These are phyloP conservation scores for Tuber melanosporum DNA, from an alignment of 495 filamentous ascomycete genomes.

Conservation along the genomic window DNA sequence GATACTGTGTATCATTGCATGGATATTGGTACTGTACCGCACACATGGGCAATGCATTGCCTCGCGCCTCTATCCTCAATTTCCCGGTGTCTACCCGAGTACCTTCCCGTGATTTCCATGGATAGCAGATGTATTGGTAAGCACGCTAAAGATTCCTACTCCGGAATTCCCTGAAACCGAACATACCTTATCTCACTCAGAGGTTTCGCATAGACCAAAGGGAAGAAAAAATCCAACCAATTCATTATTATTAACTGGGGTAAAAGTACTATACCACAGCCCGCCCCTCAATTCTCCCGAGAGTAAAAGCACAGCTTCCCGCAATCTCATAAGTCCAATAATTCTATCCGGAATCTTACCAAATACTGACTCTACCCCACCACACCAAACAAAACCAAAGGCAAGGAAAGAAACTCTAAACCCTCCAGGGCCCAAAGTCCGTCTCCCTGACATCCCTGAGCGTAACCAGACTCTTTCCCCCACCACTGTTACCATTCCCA, in stretches of 20 bases:
- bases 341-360: not conserved
- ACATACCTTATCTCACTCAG: not conserved
- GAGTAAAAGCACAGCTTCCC: not conserved
- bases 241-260: not conserved
- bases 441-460: conserved; percentile 38
- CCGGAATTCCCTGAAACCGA: too few relatives aligned
- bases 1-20: too few relatives aligned
- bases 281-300: not conserved
- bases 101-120: too few relatives aligned
- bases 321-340: not conserved
- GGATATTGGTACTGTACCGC: too few relatives aligned
- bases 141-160: too few relatives aligned
- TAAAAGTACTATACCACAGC: not conserved
- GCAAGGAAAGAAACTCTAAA: conserved; percentile 9
- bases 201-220: not conserved
- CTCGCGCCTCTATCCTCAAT: too few relatives aligned
- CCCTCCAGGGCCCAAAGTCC: conserved; percentile 39
- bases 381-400: not conserved
- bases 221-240: not conserved
- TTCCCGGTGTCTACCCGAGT: too few relatives aligned
- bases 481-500: not conserved
- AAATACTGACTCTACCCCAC: not conserved
- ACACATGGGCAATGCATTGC: too few relatives aligned
- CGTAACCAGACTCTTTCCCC: conserved; percentile 27
- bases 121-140: too few relatives aligned